phyloP scores from a whole-genome alignment of 2,329 filamentous ascomycete genomes.

The Fusarium udum region DNA sequence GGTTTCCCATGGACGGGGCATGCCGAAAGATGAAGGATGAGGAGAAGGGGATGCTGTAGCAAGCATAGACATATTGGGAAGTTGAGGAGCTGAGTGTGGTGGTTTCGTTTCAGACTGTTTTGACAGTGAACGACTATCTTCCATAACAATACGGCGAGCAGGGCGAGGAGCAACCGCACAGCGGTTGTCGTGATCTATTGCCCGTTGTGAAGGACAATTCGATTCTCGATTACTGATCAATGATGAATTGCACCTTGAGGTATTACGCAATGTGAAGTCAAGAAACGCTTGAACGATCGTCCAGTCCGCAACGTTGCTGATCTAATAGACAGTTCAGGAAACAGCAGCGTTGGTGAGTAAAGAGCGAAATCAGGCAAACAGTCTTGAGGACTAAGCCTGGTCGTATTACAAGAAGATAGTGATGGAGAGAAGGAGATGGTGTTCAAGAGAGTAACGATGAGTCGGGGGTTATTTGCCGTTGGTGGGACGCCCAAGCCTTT shows the following conservation, averaged over 20 bases:
- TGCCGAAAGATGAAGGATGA: slow-evolving; percentile 52
- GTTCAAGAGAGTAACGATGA: slow-evolving; percentile 17
- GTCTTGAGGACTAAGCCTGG: slow-evolving; percentile 13
- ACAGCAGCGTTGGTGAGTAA: slow-evolving; percentile 15
- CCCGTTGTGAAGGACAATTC: slow-evolving; percentile 9
- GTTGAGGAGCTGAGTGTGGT: slow-evolving; percentile 37
- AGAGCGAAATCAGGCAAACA: slow-evolving; percentile 21
- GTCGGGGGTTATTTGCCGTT: slow-evolving; percentile 22
- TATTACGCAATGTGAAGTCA: slow-evolving; percentile 22
- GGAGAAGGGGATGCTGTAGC: slow-evolving; percentile 56
- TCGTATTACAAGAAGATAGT: slow-evolving; percentile 13
- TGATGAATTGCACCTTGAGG: slow-evolving; percentile 11
- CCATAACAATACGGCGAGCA: slow-evolving; percentile 49
- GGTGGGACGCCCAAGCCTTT: slow-evolving; percentile 43
- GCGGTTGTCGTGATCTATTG: slow-evolving; percentile 26
- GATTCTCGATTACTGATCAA: neutral
- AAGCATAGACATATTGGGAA: slow-evolving; percentile 60
- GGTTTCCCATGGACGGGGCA: slow-evolving; percentile 53
- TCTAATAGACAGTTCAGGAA: slow-evolving; percentile 7
- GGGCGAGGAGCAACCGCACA: slow-evolving; percentile 33
- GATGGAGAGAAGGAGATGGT: slow-evolving; percentile 10
- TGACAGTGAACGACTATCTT: slow-evolving; percentile 52
- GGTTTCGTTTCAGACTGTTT: slow-evolving; percentile 42
- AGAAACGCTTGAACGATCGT: slow-evolving; percentile 11
- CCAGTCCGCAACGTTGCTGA: neutral